Percentiles rank a stretch among this genome's conserved stretches.
These are phyloP conservation scores for Alternaria alternata DNA, from an alignment of 2,329 filamentous ascomycete species.

Conservation along the genomic window DNA sequence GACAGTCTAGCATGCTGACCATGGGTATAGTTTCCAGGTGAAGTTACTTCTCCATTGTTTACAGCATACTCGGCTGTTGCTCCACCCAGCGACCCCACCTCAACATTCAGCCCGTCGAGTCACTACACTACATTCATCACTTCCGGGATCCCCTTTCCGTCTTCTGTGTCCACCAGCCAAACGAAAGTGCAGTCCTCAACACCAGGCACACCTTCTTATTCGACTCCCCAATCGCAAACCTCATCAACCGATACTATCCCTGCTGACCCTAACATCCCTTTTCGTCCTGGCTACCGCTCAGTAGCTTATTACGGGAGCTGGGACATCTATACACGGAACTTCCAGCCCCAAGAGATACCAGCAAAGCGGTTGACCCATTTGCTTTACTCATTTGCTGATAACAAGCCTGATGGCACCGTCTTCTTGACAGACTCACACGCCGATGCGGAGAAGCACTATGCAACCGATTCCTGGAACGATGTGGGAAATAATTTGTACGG, in stretches of 20 bases:
- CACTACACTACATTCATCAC: not conserved
- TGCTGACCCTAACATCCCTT: not conserved
- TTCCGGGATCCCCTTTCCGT: not conserved
- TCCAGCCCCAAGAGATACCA: conserved; percentile 84
- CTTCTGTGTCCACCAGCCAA: not conserved
- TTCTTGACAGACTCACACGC: conserved; percentile 40
- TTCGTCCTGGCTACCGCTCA: conserved; percentile 23
- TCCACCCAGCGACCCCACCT: not conserved
- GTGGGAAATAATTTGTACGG: conserved; percentile 78
- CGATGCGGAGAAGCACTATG: conserved; percentile 64
- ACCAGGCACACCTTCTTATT: not conserved
- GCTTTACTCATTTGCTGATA: conserved; percentile 90
- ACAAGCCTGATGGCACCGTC: conserved; percentile 79
- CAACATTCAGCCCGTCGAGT: not conserved
- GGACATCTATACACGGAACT: conserved; percentile 86
- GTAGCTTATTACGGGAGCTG: conserved; percentile 79
- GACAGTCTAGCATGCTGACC: not conserved
- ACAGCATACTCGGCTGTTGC: not conserved
- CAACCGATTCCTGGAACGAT: conserved; percentile 69
- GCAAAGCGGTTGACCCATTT: conserved; percentile 85
- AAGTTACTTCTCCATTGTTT: not conserved
- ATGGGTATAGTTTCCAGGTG: not conserved
- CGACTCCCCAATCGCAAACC: not conserved
- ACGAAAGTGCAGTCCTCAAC: not conserved
- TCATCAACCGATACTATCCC: not conserved